Base-by-base conservation (phyloP, 805 yeast genomes). In the Cyberlindnera japonica region DNA sequence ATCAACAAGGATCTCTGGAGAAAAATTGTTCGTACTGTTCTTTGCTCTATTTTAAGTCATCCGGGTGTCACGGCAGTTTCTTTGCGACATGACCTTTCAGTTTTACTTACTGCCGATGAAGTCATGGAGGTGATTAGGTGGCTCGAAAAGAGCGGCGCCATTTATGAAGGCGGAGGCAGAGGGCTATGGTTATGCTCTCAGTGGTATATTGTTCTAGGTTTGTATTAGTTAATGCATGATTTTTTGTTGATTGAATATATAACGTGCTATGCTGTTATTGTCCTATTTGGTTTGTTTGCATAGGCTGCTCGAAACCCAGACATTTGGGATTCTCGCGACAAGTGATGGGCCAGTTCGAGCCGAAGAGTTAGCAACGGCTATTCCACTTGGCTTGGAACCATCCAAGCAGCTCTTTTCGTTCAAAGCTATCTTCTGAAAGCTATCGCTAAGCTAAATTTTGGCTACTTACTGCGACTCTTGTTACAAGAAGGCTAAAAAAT, bases 1-100 rank as follows among this genome's bases (percentile, higher is more conserved):
- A 69, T 89, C 31, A 79, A 83, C 45, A 61, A 57, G 19, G 53
- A 55, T 0, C 60, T 87, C 6, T 90, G 96, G 95, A 61, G 62
- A 12, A 71, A 68, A 37, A 58, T 82, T 1, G 58, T 82, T 0
- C 62, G 71, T 17, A 65, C 77, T 10, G 48, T 83, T 1, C 41
- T 78, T 0, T 55, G 67, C 32, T 63, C 68, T 5, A 57, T 79
- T 9, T 64, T 75, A 6, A 67, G 75, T 41, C 64, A 71, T 28
- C 89, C 90, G 0, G 87, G 86, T 5, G 65, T 77, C 3, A 53
- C 65, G 30, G 19, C 49, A 17, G 37, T 8, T 37, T 44, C 27
- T 27, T 68, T 45, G 30, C 30, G 34, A 15, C 28, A 34, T 18
- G 45, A 54, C 47, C 14, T 59, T 51, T 35, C 28, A 40, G 29